Evolutionary conservation across 2,329 filamentous ascomycete genomes (phyloP).

Genomic region (Ilyonectria mors-panacis): DNA sequence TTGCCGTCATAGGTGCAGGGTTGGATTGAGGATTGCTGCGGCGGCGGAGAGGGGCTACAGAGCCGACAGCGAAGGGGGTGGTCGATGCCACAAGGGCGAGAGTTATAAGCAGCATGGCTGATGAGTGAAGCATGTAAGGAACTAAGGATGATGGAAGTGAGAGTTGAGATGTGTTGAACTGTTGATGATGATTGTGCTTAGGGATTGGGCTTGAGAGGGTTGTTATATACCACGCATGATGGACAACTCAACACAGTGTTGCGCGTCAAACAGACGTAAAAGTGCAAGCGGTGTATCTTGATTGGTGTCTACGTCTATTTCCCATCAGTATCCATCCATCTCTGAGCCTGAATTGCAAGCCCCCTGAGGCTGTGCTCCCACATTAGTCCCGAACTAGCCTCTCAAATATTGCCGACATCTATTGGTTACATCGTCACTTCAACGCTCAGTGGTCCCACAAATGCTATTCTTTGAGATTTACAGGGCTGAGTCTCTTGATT

Average conservation of each 20-base stretch:
- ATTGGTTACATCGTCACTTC: background rate
- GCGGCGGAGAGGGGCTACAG: conserved; percentile 27
- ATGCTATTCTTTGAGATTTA: background rate
- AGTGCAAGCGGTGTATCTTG: background rate
- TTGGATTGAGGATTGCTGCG: conserved; percentile 11
- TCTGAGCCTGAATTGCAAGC: background rate
- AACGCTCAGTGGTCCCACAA: background rate
- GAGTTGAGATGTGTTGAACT: background rate
- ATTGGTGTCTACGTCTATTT: background rate
- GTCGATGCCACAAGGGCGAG: background rate
- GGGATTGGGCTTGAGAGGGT: background rate
- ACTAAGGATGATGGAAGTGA: background rate
- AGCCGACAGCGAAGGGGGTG: background rate
- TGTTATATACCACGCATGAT: background rate
- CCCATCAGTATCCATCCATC: background rate
- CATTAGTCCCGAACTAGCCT: background rate
- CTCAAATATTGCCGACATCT: background rate
- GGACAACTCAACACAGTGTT: background rate
- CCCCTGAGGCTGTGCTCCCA: background rate
- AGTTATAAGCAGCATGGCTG: background rate
- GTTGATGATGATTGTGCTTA: background rate
- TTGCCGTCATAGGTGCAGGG: conserved; percentile 20
- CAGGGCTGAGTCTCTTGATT: background rate
- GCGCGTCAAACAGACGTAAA: background rate
- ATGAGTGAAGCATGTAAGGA: background rate